Conservation (phyloP, 768 basidiomycete genomes). For the Lactifluus volemus region DNA sequence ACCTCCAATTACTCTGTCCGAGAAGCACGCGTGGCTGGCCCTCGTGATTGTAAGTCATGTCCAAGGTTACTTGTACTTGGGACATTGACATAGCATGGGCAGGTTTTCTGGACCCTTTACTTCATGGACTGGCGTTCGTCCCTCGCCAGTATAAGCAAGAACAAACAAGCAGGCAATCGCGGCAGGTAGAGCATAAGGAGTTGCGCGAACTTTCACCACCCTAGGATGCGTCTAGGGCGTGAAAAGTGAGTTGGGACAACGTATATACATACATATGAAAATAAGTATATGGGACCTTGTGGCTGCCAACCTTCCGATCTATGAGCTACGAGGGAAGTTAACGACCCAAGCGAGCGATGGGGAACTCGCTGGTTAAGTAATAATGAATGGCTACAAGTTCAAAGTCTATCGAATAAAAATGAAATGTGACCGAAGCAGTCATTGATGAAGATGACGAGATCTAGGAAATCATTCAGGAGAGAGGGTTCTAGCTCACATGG, state of each 20-base stretch:
- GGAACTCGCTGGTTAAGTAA: neutral
- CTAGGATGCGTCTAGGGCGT: neutral
- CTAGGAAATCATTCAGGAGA: neutral
- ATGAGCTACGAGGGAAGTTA: neutral
- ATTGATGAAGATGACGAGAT: neutral
- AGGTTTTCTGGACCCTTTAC: neutral
- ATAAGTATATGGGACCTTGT: neutral
- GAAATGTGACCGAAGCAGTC: neutral
- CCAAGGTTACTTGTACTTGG: neutral
- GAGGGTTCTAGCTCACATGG: neutral
- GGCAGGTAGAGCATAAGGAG: neutral
- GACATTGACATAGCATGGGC: neutral
- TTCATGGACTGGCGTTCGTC: neutral
- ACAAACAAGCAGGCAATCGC: neutral
- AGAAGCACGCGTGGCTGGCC: slow-evolving; percentile 19
- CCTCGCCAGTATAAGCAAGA: neutral
- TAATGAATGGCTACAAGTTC: slow-evolving; percentile 7
- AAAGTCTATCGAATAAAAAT: neutral
- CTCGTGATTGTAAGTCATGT: slow-evolving; percentile 18
- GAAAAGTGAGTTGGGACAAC: neutral
- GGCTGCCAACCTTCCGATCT: slow-evolving; percentile 1
- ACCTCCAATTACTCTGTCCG: slow-evolving; percentile 3
- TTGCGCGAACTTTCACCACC: too few relatives aligned
- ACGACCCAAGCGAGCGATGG: neutral
- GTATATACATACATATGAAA: slow-evolving; percentile 1